Percentiles rank a stretch among this genome's conserved stretches.
Evolutionary conservation across 805 yeast species (phyloP).

Genomic region (Saccharomycopsis fodiens): DNA sequence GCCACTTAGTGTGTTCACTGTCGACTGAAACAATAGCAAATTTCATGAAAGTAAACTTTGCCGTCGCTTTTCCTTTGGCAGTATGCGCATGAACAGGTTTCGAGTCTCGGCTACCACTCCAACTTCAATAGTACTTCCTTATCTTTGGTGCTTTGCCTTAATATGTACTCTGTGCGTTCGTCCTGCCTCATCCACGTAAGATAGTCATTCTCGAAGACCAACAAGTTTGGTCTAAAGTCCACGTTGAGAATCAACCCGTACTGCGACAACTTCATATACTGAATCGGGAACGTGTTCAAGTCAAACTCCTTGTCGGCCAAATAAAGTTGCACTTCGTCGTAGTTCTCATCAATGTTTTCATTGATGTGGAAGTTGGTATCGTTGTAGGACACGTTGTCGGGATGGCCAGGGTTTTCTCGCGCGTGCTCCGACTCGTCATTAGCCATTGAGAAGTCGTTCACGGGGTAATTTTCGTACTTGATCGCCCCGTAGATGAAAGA

Average conservation of each 20-base stretch:
- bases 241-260: constrained; percentile 13
- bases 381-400: constrained; percentile 4
- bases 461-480: constrained; percentile 13
- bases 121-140: constrained; percentile 1
- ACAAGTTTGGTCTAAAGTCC: constrained; percentile 14
- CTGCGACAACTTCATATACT: constrained; percentile 4
- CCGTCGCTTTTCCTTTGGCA: too few relatives aligned
- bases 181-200: background rate
- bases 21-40: too few relatives aligned
- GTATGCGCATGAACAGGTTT: too few relatives aligned
- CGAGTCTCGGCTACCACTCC: background rate
- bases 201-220: background rate
- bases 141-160: constrained; percentile 2
- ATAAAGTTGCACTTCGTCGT: background rate
- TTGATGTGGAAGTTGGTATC: constrained; percentile 3
- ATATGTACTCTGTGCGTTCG: background rate
- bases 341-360: constrained; percentile 7
- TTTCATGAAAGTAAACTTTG: too few relatives aligned
- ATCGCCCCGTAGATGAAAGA: background rate
- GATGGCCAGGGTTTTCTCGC: constrained; percentile 5
- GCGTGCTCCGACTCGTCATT: background rate
- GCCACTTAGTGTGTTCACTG: too few relatives aligned
- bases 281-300: constrained; percentile 10
- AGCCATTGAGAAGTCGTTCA: constrained; percentile 3
- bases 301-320: background rate